A percentile compares a stretch with the other conserved stretches of the same genome.
These are phyloP conservation scores for Kwoniella shandongensis DNA, from an alignment of 768 basidiomycete species.

Conservation along the genomic window DNA sequence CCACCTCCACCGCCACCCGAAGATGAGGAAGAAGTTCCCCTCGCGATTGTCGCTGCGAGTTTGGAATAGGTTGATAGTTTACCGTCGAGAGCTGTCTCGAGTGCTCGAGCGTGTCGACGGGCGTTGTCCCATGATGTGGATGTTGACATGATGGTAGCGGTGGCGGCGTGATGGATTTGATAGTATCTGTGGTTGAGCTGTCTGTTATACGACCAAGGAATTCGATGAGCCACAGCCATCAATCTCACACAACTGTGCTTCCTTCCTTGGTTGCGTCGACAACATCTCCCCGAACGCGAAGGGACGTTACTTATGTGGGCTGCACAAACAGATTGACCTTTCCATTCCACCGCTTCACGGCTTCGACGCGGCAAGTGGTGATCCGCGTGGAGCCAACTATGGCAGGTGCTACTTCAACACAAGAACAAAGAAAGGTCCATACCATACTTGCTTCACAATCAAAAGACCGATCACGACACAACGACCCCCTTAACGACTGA, in stretches of 20 bases:
- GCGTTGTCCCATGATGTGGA: conserved; percentile 70
- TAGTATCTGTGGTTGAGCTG: too few relatives aligned
- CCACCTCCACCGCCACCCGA: conserved; percentile 57
- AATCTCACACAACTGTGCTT: too few relatives aligned
- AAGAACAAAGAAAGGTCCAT: too few relatives aligned
- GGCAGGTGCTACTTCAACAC: too few relatives aligned
- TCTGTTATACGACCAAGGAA: too few relatives aligned
- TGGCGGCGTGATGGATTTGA: neutral
- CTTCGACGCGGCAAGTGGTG: neutral
- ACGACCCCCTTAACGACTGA: too few relatives aligned
- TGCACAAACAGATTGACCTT: neutral
- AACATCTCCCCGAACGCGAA: neutral
- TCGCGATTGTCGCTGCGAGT: conserved; percentile 62
- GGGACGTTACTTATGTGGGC: neutral
- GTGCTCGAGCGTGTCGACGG: conserved; percentile 85
- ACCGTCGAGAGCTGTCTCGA: conserved; percentile 87
- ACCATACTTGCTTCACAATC: too few relatives aligned
- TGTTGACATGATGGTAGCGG: conserved; percentile 9
- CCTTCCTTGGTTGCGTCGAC: too few relatives aligned
- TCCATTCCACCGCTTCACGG: too few relatives aligned
- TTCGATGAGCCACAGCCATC: too few relatives aligned
- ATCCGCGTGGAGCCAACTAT: neutral
- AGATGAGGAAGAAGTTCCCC: conserved; percentile 30
- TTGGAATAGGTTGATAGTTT: conserved; percentile 90
- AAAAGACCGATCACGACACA: too few relatives aligned